Conservation (phyloP, 75 land plant genomes). For the Pinus taeda region DNA sequence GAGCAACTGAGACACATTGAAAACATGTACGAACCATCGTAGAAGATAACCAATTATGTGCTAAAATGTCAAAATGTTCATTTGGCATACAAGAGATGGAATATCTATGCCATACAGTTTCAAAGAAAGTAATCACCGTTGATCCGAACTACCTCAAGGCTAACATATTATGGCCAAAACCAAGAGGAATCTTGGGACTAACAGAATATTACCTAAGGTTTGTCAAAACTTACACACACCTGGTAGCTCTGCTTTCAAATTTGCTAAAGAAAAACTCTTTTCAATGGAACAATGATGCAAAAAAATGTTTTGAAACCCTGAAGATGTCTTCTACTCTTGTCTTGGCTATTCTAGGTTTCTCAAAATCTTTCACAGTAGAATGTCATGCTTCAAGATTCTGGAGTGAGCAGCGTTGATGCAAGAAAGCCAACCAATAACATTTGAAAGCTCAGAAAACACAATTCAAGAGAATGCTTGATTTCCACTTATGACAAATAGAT, state of each 20-base stretch:
- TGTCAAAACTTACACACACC: constrained; percentile 1
- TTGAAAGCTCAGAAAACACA: too few species aligned
- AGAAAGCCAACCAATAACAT: too few species aligned
- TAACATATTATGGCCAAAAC: not conserved
- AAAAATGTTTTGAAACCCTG: not conserved
- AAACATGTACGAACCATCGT: too few species aligned
- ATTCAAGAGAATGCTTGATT: too few species aligned
- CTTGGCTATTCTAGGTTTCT: not conserved
- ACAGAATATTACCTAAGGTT: constrained; percentile 1
- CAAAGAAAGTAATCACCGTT: not conserved
- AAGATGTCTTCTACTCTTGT: not conserved
- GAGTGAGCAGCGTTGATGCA: too few species aligned
- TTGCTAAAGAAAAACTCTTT: not conserved
- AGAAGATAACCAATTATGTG: too few species aligned
- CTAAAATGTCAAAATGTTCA: too few species aligned
- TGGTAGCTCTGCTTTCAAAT: not conserved
- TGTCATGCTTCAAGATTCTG: too few species aligned
- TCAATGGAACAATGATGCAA: not conserved
- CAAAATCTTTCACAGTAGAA: not conserved
- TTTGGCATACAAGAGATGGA: too few species aligned
- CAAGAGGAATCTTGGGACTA: constrained; percentile 10
- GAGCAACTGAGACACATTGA: too few species aligned
- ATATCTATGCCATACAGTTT: constrained; percentile 15
- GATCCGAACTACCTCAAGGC: constrained; percentile 11
- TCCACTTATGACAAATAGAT: too few species aligned